Evolutionary conservation across 148 eudicot genomes (phyloP), one percentile per base, ranked within the genome.

Genomic region (Rhododendron ferrugineum): DNA sequence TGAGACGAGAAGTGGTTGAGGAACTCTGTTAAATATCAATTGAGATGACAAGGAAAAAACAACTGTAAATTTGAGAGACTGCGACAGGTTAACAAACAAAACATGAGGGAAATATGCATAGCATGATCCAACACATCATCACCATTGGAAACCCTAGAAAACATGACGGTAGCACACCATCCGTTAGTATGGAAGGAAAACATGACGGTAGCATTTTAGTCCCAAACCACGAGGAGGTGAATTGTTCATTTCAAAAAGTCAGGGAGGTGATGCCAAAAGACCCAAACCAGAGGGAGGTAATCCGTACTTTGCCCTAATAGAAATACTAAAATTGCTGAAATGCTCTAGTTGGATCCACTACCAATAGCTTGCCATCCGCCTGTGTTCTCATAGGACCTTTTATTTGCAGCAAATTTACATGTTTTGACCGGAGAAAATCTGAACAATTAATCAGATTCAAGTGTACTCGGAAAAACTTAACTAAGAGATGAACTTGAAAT

Each of bases 1-100:
- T 14, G 80, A 79, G 62, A 66, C 2, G 32, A 50, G 36, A 84
- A 60, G 82, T 2, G 18, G 47, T 74, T 84, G 36, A 89, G 86
- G 79, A 66, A 82, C 87, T 80, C 44, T 28, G 32, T 58, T 50
- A 34, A 47, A 70, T 83, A 28, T 47, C 13, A 37, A 28, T 82
- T 62, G 32, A 68, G 18, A 10, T 66, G 11, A 79, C 60, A 46
- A 54, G 83, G 28, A 34, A 44, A 52, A 80, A 10, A 4, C 40
- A 80, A 80, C 13, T 15, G 32, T n/a, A 82, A 7, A 34, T 34
- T 13, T 26, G 15, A 68, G 72, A 26, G 74, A 68, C 74, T 62
- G 34, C 11, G 18, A 78, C 81, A n/a, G 40, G 40, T 49, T 47
- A 6, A 15, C 62, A 8, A 79, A 26, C 10, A 47, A 47, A 47